Conservation (phyloP, 441 rosid species). For the Eutrema salsugineum region DNA sequence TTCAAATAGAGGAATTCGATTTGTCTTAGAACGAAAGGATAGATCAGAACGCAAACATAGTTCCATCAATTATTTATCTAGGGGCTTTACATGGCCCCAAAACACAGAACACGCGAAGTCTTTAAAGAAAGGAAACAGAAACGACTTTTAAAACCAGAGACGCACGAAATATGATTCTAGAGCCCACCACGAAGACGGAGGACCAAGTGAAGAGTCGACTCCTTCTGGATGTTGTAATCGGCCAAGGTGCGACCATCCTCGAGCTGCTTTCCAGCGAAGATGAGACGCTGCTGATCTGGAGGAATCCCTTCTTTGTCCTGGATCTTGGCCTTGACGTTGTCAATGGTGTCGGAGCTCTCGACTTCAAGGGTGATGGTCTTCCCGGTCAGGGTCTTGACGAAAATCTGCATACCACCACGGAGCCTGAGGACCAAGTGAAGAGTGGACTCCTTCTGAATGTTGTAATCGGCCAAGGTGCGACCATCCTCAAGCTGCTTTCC, state of each 20-base stretch:
- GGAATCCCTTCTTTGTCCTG: slow-evolving; percentile 67
- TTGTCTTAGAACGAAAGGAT: no score
- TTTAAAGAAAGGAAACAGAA: background rate
- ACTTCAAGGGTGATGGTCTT: slow-evolving; percentile 59
- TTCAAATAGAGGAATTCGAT: background rate
- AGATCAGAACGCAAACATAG: background rate
- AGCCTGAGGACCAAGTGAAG: slow-evolving; percentile 50
- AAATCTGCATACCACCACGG: slow-evolving; percentile 65
- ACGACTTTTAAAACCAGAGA: background rate
- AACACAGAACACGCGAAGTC: background rate
- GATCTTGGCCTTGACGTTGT: slow-evolving; percentile 55
- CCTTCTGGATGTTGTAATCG: slow-evolving; percentile 57
- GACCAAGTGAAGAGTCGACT: slow-evolving; percentile 59
- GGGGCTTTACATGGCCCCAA: background rate
- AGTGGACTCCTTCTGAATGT: slow-evolving; percentile 60
- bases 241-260: slow-evolving; percentile 59
- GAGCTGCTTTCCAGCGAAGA: slow-evolving; percentile 63
- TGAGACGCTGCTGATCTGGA: slow-evolving; percentile 56
- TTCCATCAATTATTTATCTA: slow-evolving; percentile 14
- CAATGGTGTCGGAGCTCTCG: slow-evolving; percentile 54
- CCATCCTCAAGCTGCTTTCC: slow-evolving; percentile 66
- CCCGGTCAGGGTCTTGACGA: slow-evolving; percentile 55
- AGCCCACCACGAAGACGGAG: slow-evolving; percentile 64
- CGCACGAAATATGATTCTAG: background rate
- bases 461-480: slow-evolving; percentile 50